Conservation (phyloP, 331 rosid genomes). For the Malus hybrid region DNA sequence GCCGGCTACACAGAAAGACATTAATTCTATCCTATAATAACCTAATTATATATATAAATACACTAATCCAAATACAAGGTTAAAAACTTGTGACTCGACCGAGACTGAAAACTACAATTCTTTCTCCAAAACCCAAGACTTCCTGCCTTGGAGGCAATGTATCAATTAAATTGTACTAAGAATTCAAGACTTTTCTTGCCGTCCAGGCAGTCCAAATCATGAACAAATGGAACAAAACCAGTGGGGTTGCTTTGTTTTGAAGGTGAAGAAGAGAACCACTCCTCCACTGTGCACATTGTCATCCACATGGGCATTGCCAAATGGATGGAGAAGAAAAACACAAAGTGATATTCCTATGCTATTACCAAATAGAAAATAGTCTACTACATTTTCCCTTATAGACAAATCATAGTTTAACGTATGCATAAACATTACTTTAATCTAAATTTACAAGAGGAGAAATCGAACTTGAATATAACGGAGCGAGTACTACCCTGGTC, state of each 20-base stretch:
- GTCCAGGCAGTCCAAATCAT: background rate
- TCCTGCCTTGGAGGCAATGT: constrained; percentile 11
- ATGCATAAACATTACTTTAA: too few relatives aligned
- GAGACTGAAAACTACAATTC: too few relatives aligned
- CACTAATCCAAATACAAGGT: background rate
- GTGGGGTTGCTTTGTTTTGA: background rate
- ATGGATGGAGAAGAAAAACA: constrained; percentile 3
- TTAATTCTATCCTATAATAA: background rate
- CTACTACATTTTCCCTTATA: background rate
- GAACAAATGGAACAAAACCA: background rate
- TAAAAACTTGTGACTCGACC: background rate
- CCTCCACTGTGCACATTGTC: too few relatives aligned
- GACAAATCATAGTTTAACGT: background rate
- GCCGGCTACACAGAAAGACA: background rate
- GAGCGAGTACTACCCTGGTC: too few relatives aligned
- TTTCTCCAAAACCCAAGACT: too few relatives aligned
- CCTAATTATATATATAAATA: background rate
- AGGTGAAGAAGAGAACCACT: background rate
- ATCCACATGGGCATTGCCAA: too few relatives aligned
- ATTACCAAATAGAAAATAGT: background rate
- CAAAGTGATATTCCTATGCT: background rate
- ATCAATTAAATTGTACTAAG: background rate
- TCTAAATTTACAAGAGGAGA: background rate
- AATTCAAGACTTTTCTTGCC: background rate
- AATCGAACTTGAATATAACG: background rate